Percentiles rank a stretch among this genome's conserved stretches.
Evolutionary conservation across 148 eudicot genomes (phyloP).

Genomic region (Fallopia convolvulus): DNA sequence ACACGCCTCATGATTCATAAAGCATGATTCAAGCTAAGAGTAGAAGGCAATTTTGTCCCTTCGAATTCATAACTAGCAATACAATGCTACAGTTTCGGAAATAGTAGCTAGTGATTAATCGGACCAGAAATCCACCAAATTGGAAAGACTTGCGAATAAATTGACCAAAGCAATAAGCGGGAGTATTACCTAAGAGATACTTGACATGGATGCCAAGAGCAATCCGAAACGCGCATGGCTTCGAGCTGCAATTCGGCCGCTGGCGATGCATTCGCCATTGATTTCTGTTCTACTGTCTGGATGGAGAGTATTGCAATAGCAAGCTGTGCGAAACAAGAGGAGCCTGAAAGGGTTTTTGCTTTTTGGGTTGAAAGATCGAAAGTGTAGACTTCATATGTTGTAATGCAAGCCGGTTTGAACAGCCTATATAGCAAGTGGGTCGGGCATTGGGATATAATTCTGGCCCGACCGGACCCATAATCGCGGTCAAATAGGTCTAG

Average conservation of each 20-base stretch:
- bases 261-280: slow-evolving; percentile 19
- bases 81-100: not conserved
- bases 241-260: slow-evolving; percentile 29
- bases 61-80: not conserved
- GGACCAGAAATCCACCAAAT: not conserved
- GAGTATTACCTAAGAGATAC: slow-evolving; percentile 41
- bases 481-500: too few relatives aligned
- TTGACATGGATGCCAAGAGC: slow-evolving; percentile 61
- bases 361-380: too few relatives aligned
- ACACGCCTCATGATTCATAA: not conserved
- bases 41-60: not conserved
- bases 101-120: not conserved
- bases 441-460: too few relatives aligned
- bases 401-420: too few relatives aligned
- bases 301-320: not conserved
- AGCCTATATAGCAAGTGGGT: too few relatives aligned
- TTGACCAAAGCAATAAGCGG: not conserved
- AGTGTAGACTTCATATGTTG: too few relatives aligned
- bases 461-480: too few relatives aligned
- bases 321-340: not conserved
- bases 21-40: not conserved
- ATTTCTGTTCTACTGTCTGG: not conserved
- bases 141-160: not conserved
- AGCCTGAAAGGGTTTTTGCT: not conserved
- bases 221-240: slow-evolving; percentile 35